phyloP scores from a whole-genome alignment of 179 eudicot species.

The Carnegiea gigantea region DNA sequence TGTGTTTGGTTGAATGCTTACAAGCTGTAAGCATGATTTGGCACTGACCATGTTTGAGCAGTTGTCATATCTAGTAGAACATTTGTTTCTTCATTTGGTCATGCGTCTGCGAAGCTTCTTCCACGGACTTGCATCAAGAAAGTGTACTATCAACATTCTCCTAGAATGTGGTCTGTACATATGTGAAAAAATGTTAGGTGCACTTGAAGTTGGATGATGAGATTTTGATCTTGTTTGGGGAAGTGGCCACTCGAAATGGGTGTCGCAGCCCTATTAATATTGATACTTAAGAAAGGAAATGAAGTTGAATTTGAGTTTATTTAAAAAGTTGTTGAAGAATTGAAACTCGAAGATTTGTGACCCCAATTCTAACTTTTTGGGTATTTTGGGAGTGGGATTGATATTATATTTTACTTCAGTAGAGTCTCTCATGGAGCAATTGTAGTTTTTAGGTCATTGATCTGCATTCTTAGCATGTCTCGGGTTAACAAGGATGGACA shows the following conservation, averaged over 20 bases:
- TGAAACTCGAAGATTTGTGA: background rate
- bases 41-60: too few species aligned
- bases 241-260: too few species aligned
- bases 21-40: too few species aligned
- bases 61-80: background rate
- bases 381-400: background rate
- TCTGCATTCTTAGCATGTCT: too few species aligned
- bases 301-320: background rate
- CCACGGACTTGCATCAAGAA: background rate
- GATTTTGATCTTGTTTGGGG: background rate
- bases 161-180: background rate
- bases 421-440: background rate
- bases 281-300: background rate
- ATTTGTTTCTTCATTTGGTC: background rate
- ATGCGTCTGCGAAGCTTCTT: background rate
- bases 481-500: background rate
- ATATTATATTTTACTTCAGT: background rate
- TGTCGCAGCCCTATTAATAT: background rate
- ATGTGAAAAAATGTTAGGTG: too few species aligned
- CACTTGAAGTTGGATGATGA: background rate
- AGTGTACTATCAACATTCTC: background rate
- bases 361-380: background rate
- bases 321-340: background rate
- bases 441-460: background rate
- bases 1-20: background rate